Percentiles rank a stretch among this genome's conserved stretches.
Evolutionary conservation across 2,329 filamentous ascomycete genomes (phyloP).

Genomic region (Epichloe uncinata): DNA sequence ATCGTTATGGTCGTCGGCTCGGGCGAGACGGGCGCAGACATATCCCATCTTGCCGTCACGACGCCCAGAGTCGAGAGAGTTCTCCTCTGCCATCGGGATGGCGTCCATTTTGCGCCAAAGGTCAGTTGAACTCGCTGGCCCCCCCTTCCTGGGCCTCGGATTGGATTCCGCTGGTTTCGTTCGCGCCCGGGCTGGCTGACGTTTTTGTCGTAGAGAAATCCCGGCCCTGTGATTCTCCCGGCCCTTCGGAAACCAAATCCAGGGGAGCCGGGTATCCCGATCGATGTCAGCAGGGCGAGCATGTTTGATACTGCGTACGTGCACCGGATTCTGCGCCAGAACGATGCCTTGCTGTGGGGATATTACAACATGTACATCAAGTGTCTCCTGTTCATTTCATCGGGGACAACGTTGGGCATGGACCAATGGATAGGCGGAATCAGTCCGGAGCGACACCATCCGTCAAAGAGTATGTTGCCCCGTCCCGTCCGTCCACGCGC

Average conservation of each 20-base stretch:
- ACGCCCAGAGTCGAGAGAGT: slow-evolving; percentile 23
- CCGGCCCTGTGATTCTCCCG: slow-evolving; percentile 9
- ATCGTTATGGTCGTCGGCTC: slow-evolving; percentile 28
- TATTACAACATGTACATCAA: slow-evolving; percentile 29
- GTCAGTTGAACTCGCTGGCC: slow-evolving; percentile 8
- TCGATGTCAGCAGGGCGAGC: slow-evolving; percentile 28
- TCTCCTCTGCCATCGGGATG: slow-evolving; percentile 28
- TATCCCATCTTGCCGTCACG: slow-evolving; percentile 28
- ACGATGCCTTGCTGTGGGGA: slow-evolving; percentile 24
- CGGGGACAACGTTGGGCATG: slow-evolving; percentile 25
- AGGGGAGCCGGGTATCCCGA: slow-evolving; percentile 22
- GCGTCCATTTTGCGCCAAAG: slow-evolving; percentile 28
- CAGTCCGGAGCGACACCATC: slow-evolving; percentile 18
- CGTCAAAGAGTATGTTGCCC: slow-evolving; percentile 10
- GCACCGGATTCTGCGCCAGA: slow-evolving; percentile 23
- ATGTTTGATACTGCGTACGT: slow-evolving; percentile 34
- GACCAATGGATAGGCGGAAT: slow-evolving; percentile 30
- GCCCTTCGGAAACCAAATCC: slow-evolving; percentile 7
- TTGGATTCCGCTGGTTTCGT: background rate
- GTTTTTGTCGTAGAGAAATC: slow-evolving; percentile 6
- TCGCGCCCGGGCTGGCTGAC: background rate
- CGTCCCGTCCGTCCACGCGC: too few species aligned
- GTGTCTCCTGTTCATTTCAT: slow-evolving; percentile 17
- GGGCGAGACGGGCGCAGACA: slow-evolving; percentile 31
- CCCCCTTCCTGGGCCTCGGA: too few species aligned